Base-by-base conservation (phyloP, 2,329 filamentous ascomycete genomes). In the Cordyceps tenuipes region DNA sequence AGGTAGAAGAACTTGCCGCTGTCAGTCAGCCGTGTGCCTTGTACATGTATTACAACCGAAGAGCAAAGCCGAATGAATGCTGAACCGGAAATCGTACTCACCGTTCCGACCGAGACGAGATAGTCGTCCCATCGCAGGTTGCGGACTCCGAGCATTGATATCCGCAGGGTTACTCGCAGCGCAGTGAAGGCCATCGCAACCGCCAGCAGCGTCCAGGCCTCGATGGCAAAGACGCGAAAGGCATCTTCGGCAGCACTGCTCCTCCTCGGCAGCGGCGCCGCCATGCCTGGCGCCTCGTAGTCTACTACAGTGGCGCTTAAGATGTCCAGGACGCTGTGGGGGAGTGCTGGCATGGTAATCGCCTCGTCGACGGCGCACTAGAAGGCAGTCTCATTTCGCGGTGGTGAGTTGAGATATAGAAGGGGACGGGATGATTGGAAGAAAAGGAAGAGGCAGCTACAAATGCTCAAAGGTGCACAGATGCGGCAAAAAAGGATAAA, bases 1-100 rank as follows among this genome's bases (percentile, higher is more conserved):
- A 66, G 57, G 43, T 69, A 69, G 9, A 61, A 57, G 3, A 51
- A 23, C 59, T 61, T 15, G 15, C 5, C 7, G 31, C 7, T 8
- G 31, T 48, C n/a, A 57, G 54, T 17, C 13, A 57, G 54, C 15
- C 13, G n/a, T 10, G 21, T 17, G 12, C 5, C 15, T 17, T 29
- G 1, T 19, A 17, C 15, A 36, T 10, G 12, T 13, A 13, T 36
- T 3, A n/a, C n/a, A 23, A 10, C 15, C 31, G 15, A 39, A 36
- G n/a, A 13, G 34, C 34, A 13, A 36, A 2, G 5, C 12, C 34
- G 34, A 10, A 4, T 36, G 29, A 29, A 36, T 36, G 9, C 34
- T 12, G 2, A 10, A 4, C 12, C 2, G 34, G 13, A n/a, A 51
- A n/a, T 21, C 26, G 12, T 23, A 61, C 59, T 3, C 10, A 61